Evolutionary conservation across 257 asterid species (phyloP).

Genomic region (Primulina huaijiensis): DNA sequence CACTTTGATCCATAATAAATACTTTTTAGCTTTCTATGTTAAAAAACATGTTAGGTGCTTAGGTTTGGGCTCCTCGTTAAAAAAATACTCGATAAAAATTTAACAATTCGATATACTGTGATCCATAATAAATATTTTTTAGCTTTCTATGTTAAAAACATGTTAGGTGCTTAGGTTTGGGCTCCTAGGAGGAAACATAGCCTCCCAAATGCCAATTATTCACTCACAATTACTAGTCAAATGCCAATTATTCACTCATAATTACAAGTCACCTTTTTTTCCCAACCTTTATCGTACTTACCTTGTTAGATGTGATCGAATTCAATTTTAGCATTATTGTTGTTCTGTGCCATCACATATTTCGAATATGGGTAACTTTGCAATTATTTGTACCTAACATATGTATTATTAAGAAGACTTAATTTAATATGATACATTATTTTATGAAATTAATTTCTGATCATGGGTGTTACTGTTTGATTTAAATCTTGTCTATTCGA

Average conservation of each 20-base stretch:
- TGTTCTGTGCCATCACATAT: not conserved
- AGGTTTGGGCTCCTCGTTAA: too few relatives aligned
- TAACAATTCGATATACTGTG: too few relatives aligned
- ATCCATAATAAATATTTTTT: too few relatives aligned
- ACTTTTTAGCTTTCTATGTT: too few relatives aligned
- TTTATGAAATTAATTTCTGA: not conserved
- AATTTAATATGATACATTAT: not conserved
- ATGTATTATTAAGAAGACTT: too few relatives aligned
- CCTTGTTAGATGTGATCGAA: not conserved
- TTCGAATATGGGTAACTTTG: not conserved
- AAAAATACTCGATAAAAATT: too few relatives aligned
- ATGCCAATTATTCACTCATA: not conserved
- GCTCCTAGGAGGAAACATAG: not conserved
- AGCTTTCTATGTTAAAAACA: too few relatives aligned
- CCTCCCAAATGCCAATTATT: not conserved
- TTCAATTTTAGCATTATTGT: too few relatives aligned
- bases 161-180: not conserved
- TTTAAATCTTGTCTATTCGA: too few relatives aligned
- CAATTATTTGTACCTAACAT: too few relatives aligned
- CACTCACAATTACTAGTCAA: not conserved
- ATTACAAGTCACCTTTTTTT: not conserved
- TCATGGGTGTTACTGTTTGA: too few relatives aligned
- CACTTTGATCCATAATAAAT: too few relatives aligned
- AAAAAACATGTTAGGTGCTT: not conserved
- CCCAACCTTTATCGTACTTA: not conserved